Base-by-base conservation (phyloP, 2,329 filamentous ascomycete species). In the Sodiomyces alkalinus region DNA sequence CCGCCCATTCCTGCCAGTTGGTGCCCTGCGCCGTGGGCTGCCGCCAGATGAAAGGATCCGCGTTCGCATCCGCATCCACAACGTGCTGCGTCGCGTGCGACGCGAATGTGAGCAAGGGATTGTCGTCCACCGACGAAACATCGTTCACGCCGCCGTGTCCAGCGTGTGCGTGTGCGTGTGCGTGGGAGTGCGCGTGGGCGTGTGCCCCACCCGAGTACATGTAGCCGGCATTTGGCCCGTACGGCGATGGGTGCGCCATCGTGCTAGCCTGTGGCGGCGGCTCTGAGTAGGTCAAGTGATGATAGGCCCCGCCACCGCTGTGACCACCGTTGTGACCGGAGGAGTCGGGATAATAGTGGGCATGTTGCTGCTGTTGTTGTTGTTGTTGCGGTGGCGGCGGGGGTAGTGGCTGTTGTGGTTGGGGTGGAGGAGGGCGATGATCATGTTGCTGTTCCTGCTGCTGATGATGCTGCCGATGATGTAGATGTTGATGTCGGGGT, bases 1-100 rank as follows among this genome's bases (percentile, higher is more conserved):
- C 52, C 7, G 62, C 60, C 65, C 65, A 70, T 44, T 68, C 60
- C 11, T 64, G 55, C 64, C 64, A 70, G 0, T 60, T 52, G 34
- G 60, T 67, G 6, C 50, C 53, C 4, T 48, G 43, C 8, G 36
- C 35, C 4, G 33, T 27, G 4, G 20, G 22, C 9, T 43, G 39
- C 19, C 45, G 45, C 50, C 45, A 55, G 36, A 52, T 44, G 33
- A 45, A 29, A 11, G 22, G 43, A n/a, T 49, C 46, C 5, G 44
- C 29, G 1, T 38, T 24, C 6, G 42, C 34, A 17, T 45, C 40
- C 6, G 38, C 22, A n/a, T 38, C 36, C 12, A 29, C 29, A n/a
- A 48, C 40, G n/a, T 46, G 47, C 26, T 55, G 56, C 4, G 49
- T 41, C 3, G 54, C 41, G 31, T 58, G 53, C 2, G 54, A 49